Evolutionary conservation across 441 rosid species (phyloP).

Genomic region (Pelargonium citronellum): DNA sequence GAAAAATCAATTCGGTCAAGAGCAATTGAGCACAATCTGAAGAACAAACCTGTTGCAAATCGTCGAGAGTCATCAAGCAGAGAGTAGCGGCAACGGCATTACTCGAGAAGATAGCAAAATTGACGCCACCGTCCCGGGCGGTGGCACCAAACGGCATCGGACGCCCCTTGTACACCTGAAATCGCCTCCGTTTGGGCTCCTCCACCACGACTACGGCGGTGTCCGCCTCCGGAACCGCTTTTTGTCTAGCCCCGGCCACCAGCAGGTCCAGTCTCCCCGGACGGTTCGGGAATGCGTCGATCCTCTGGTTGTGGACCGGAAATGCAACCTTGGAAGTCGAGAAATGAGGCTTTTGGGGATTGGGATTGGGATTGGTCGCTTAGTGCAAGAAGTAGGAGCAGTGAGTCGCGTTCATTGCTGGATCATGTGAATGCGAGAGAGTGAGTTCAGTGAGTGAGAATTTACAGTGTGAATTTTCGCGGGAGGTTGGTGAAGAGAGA

Average conservation of each 20-base stretch:
- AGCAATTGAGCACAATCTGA: background rate
- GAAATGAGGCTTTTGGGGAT: constrained; percentile 2
- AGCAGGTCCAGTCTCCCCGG: background rate
- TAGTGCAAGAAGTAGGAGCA: background rate
- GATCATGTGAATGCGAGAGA: background rate
- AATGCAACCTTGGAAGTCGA: background rate
- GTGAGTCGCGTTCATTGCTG: background rate
- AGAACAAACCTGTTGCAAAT: constrained; percentile 52
- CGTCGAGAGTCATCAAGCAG: constrained; percentile 56
- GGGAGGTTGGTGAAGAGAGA: constrained; percentile 4
- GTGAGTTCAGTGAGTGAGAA: background rate
- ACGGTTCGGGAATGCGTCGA: constrained; percentile 4
- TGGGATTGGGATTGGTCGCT: background rate
- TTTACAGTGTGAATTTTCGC: background rate
- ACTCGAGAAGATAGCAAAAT: constrained; percentile 67
- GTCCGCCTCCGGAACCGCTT: constrained; percentile 23
- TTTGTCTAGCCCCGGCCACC: background rate
- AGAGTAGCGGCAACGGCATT: constrained; percentile 69
- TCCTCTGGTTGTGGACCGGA: background rate
- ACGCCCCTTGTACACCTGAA: constrained; percentile 44
- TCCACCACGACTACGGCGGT: constrained; percentile 39
- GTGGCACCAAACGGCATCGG: constrained; percentile 83
- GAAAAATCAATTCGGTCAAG: background rate
- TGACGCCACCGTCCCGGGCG: constrained; percentile 61
- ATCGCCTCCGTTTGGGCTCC: constrained; percentile 31